Conservation (phyloP, 1,284 basidiomycete genomes). For the Fomitopsis palustris region DNA sequence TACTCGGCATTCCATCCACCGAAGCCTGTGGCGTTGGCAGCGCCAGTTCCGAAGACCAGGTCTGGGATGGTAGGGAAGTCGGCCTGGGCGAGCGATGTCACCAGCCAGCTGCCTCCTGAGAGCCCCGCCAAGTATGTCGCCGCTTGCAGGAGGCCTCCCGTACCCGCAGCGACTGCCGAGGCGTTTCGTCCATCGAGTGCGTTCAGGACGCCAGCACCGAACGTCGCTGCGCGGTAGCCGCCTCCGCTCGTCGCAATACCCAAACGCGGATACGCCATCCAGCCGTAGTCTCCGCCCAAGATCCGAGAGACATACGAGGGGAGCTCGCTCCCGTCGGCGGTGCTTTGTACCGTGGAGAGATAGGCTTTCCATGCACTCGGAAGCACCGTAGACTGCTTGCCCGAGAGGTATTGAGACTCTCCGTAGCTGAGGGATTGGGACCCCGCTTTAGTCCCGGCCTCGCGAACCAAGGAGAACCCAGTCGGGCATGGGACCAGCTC, state of each 20-base stretch:
- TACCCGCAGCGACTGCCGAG: conserved; percentile 36
- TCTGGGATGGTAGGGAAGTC: conserved; percentile 24
- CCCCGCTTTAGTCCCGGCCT: conserved; percentile 11
- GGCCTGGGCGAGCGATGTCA: conserved; percentile 24
- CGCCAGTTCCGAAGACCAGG: conserved; percentile 19
- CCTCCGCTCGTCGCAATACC: conserved; percentile 46
- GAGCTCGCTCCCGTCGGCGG: conserved; percentile 14
- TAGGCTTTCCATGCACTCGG: conserved; percentile 27
- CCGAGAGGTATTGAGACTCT: conserved; percentile 23
- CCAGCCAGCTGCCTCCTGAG: conserved; percentile 36
- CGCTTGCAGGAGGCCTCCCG: conserved; percentile 49
- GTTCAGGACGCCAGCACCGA: conserved; percentile 46
- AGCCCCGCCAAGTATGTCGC: conserved; percentile 41
- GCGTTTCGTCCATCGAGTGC: conserved; percentile 47
- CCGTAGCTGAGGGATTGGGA: conserved; percentile 20
- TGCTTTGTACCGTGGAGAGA: conserved; percentile 30
- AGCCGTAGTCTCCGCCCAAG: conserved; percentile 20
- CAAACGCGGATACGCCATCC: conserved; percentile 30
- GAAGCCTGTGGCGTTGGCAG: conserved; percentile 2
- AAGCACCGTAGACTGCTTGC: conserved; percentile 18
- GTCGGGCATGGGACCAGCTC: conserved; percentile 16
- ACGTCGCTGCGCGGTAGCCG: conserved; percentile 44
- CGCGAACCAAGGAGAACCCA: conserved; percentile 17
- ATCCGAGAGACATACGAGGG: conserved; percentile 35
- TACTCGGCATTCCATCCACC: conserved; percentile 21